Evolutionary conservation across 2,329 filamentous ascomycete genomes (phyloP).

Genomic region (Aspergillus pseudonomiae): DNA sequence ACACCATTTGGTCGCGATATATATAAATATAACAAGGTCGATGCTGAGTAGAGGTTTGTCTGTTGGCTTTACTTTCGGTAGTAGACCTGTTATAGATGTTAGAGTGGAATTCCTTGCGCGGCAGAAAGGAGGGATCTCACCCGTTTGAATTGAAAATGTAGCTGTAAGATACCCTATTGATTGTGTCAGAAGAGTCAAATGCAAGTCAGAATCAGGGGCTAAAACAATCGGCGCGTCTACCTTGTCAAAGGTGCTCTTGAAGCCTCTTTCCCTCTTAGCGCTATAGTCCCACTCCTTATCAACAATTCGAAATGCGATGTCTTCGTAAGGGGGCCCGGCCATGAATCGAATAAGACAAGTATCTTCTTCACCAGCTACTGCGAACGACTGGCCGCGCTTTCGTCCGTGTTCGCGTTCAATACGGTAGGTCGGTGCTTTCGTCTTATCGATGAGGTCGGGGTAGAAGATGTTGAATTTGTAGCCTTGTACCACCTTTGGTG

Average conservation of each 20-base stretch:
- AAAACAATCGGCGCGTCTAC: conserved; percentile 53
- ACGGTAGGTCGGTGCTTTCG: conserved; percentile 91
- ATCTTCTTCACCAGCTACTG: conserved; percentile 91
- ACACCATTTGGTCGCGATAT: neutral
- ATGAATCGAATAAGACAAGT: conserved; percentile 96
- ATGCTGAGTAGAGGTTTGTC: neutral
- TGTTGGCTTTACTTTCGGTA: conserved; percentile 48
- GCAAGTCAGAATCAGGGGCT: neutral
- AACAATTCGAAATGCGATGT: conserved; percentile 95
- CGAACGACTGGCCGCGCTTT: conserved; percentile 86
- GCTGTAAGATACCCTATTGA: conserved; percentile 80
- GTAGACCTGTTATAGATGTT: conserved; percentile 41
- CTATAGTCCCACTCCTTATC: conserved; percentile 99
- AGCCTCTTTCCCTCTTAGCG: conserved; percentile 90
- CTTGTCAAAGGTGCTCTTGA: conserved; percentile 97
- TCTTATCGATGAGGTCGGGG: conserved; percentile 92
- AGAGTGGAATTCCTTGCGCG: conserved; percentile 7
- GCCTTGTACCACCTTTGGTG: conserved; percentile 95
- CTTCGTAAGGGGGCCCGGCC: conserved; percentile 92
- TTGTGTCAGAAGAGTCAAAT: neutral
- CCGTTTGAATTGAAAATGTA: conserved; percentile 99
- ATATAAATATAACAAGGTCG: neutral
- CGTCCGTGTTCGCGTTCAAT: conserved; percentile 93
- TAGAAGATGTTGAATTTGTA: conserved; percentile 99
- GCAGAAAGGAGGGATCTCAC: conserved; percentile 51